phyloP scores from a whole-genome alignment of 805 yeast species.

The Torulaspora gathmanii region DNA sequence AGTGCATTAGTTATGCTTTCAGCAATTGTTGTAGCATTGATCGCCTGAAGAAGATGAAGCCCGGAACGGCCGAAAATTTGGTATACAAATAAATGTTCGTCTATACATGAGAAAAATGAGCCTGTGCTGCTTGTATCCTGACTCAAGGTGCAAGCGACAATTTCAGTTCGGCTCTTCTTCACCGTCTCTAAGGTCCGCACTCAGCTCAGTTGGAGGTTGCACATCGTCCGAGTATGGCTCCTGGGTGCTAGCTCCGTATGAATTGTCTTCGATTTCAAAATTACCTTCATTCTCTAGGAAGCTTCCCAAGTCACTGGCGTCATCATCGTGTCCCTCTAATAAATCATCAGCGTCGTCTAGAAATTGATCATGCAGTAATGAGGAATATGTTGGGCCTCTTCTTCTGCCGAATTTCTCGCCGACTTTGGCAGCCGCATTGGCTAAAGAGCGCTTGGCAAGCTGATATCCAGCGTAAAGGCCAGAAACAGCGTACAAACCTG shows the following conservation, averaged over 20 bases:
- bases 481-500: constrained; percentile 50
- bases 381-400: constrained; percentile 34
- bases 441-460: constrained; percentile 15
- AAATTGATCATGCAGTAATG: constrained; percentile 33
- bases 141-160: no score
- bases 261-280: constrained; percentile 36
- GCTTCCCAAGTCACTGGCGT: constrained; percentile 45
- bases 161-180: not conserved
- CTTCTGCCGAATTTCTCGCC: constrained; percentile 30
- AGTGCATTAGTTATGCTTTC: no score
- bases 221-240: constrained; percentile 9
- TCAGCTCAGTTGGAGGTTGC: not conserved
- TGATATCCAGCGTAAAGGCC: constrained; percentile 30
- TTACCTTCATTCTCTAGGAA: constrained; percentile 37
- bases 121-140: not conserved
- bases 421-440: constrained; percentile 13
- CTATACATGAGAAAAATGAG: not conserved
- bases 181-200: not conserved
- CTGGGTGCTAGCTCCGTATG: not conserved
- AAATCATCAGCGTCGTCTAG: constrained; percentile 38
- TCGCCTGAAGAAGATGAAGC: not conserved
- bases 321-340: constrained; percentile 41
- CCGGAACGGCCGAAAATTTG: not conserved
- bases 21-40: not conserved
- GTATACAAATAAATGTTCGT: not conserved